phyloP scores from a whole-genome alignment of 2,329 filamentous ascomycete genomes.

The Fusarium nurragi region DNA sequence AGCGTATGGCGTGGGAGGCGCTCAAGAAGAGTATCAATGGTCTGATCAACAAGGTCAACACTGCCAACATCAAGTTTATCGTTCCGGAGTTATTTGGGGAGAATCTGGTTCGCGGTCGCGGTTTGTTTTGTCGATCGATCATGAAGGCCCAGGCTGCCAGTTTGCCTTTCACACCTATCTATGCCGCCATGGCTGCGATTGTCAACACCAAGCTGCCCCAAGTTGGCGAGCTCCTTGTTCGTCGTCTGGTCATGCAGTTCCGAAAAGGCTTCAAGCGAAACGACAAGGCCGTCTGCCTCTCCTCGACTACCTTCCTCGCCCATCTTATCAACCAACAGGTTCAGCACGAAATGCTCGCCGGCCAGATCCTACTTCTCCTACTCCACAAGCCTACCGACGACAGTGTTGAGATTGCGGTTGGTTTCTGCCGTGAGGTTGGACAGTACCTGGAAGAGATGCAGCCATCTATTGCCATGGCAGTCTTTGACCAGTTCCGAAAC shows the following conservation, averaged over 20 bases:
- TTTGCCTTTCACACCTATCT: slow-evolving; percentile 95
- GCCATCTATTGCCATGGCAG: slow-evolving; percentile 82
- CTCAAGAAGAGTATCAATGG: slow-evolving; percentile 99
- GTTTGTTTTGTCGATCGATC: slow-evolving; percentile 92
- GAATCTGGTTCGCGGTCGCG: slow-evolving; percentile 90
- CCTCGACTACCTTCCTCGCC: slow-evolving; percentile 92
- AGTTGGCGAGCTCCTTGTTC: slow-evolving; percentile 89
- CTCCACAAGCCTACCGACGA: slow-evolving; percentile 97
- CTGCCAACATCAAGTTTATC: slow-evolving; percentile 96
- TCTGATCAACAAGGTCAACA: slow-evolving; percentile 98
- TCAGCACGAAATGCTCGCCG: slow-evolving; percentile 90
- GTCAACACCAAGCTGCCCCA: slow-evolving; percentile 97
- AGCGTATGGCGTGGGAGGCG: slow-evolving; percentile 99
- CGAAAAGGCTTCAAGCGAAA: slow-evolving; percentile 95
- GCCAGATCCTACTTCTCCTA: slow-evolving; percentile 90
- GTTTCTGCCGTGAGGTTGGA: slow-evolving; percentile 90
- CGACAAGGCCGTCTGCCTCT: slow-evolving; percentile 94
- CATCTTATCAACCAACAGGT: slow-evolving; percentile 97
- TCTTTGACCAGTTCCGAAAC: slow-evolving; percentile 95
- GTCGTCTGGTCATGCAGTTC: slow-evolving; percentile 88
- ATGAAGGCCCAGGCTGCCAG: slow-evolving; percentile 98
- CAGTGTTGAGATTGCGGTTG: slow-evolving; percentile 96
- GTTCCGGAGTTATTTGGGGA: slow-evolving; percentile 95
- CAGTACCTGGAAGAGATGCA: slow-evolving; percentile 97
- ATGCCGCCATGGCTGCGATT: slow-evolving; percentile 93